Evolutionary conservation across 129 eudicot genomes (phyloP), one percentile per base, ranked within the genome.

Genomic region (Saposhnikovia divaricata): DNA sequence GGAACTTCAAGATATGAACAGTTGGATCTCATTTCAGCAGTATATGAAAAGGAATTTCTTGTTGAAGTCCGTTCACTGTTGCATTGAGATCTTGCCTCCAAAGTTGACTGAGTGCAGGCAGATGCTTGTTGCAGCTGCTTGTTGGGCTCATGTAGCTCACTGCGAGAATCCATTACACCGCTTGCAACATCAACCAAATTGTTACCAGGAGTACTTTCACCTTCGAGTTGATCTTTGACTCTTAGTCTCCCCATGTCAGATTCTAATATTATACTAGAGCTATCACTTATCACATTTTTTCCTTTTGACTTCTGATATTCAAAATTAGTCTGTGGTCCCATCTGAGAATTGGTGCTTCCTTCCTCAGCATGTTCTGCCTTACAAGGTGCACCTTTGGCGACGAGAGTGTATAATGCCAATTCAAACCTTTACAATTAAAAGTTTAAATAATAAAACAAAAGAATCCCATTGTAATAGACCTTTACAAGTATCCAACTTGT

Each of bases 331-430:
- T 51, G 37, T 76, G 79, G 79, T 83, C 78, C 87, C 53, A 74
- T 65, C 71, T 85, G 89, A 42, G 83, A 27, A 78, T 75, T 74
- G 68, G 85, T 70, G 82, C 85, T 81, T 82, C 82, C 86, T 78
- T 87, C 83, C 55, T 89, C 92, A 6, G 69, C 74, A 76, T 81
- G 85, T 80, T 92, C 93, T 65, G 81, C 76, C 79, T 89, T 89
- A 81, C 86, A 79, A 72, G 68, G 82, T 87, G 90, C 85, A 82
- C 85, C 89, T 85, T 90, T 96, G 44, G 91, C 86, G 43, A 89
- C 93, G 76, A 96, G 89, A 78, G 89, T 83, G 90, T 82, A 88
- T 71, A 96, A 82, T n/a, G 99, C 98, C 87, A 96, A 85, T 82
- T 92, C 99, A 78, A 96, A 96, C 93, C 99, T 96, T 78, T 75